Base-by-base conservation (phyloP, 371 early-diverging fungal genomes). In the Polyrhizophydium stewartii region DNA sequence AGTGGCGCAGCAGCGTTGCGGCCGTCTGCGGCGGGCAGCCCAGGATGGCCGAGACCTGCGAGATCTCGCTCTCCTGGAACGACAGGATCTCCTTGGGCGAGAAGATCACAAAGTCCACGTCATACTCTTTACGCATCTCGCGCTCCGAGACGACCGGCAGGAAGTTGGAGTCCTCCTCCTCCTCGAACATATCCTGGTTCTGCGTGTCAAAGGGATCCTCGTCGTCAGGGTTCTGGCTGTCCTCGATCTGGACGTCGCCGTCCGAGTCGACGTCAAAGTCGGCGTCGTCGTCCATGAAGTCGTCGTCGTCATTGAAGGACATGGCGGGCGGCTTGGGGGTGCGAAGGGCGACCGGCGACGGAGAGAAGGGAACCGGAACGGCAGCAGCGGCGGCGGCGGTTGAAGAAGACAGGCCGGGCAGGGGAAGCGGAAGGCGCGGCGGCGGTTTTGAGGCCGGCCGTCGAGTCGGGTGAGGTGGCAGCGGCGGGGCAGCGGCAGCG, bases 21-120 rank as follows among this genome's bases (percentile, higher is more conserved):
- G 75, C 78, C 10, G 86, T 77, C 28, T 85, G 74, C 21, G 64
- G 64, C 0, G 74, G 64, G 53, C 90, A 69, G 21, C 91, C 93
- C 60, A 85, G 71, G 37, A 91, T 79, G 17, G 74, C 78, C 9
- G 83, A 59, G 0, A 89, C 88, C 31, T 87, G 85, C 28, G 24
- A 60, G 10, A 85, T 67, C 43, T 87, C 86, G 21, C 62, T 65
- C 3, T 67, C 38, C 58, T 88, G 89, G 32, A 76, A 71, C 5
- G 60, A 56, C 0, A 64, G 37, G 27, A 87, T 83, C 19, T 83
- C 87, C 22, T 71, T 30, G 1, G 72, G 59, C 32, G 84, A 73
- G 37, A 80, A 76, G 46, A 85, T 81, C 38, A 60, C 68, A 63
- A 79, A 92, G 51, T 89, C 91, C 9, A 90, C 87, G 63, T 90